Evolutionary conservation across 768 basidiomycete genomes (phyloP).

Genomic region (Psilocybe sp.): DNA sequence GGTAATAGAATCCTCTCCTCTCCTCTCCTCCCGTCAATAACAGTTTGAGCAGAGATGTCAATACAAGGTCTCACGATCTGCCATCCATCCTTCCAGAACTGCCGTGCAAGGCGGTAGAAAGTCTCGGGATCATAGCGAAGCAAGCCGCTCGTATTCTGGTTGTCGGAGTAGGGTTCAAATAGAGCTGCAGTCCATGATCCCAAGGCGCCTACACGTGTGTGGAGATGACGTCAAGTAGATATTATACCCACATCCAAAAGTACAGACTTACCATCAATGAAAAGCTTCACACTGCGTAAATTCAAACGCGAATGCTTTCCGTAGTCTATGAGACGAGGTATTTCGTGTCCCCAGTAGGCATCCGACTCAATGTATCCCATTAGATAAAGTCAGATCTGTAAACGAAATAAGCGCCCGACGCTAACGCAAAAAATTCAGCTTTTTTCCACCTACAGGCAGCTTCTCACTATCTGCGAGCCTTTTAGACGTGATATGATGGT

Average conservation of each 20-base stretch:
- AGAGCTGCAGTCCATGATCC: constrained; percentile 91
- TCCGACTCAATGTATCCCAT: constrained; percentile 52
- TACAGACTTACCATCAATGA: constrained; percentile 57
- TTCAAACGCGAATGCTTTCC: constrained; percentile 51
- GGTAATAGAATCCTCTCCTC: too few species aligned
- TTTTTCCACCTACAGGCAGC: constrained; percentile 53
- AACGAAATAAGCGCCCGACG: background rate
- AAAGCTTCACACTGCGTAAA: constrained; percentile 66
- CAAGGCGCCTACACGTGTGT: constrained; percentile 57
- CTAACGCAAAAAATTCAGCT: background rate
- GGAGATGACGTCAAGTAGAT: background rate
- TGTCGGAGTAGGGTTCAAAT: constrained; percentile 77
- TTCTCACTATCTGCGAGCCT: constrained; percentile 67
- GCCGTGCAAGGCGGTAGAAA: constrained; percentile 48
- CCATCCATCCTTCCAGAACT: constrained; percentile 70
- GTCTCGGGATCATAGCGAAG: constrained; percentile 53
- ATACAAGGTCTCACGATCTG: constrained; percentile 66
- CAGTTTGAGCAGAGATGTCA: background rate
- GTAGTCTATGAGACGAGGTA: constrained; percentile 57
- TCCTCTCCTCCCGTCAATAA: too few species aligned
- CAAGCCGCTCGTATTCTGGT: constrained; percentile 65
- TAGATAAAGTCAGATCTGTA: constrained; percentile 53
- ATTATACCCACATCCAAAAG: background rate
- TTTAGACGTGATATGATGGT: constrained; percentile 1
- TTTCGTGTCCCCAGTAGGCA: constrained; percentile 60